Conservation (phyloP, 176 grass and related monocot genomes). For the Oryza rufipogon region DNA sequence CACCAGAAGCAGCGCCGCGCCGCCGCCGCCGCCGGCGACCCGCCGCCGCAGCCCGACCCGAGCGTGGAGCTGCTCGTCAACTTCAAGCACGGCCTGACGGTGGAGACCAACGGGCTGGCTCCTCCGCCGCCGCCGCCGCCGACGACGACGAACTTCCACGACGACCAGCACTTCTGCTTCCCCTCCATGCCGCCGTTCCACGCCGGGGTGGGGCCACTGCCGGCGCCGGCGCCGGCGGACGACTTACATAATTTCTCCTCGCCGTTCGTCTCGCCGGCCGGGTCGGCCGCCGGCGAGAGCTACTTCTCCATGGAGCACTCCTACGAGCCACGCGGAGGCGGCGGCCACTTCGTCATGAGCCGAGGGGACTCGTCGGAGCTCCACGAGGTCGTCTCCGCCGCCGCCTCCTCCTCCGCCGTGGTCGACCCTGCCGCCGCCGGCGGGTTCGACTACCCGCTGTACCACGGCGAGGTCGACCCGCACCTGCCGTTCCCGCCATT, state of each 20-base stretch:
- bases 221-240: too few species aligned
- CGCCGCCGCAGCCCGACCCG: not conserved
- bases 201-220: not conserved
- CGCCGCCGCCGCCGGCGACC: not conserved
- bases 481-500: not conserved
- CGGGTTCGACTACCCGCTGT: not conserved
- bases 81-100: constrained; percentile 52
- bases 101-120: constrained; percentile 26
- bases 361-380: constrained; percentile 53
- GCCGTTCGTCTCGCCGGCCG: constrained; percentile 29
- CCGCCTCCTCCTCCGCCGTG: not conserved
- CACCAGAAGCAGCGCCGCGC: constrained; percentile 34
- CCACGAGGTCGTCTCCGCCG: constrained; percentile 58
- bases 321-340: constrained; percentile 14
- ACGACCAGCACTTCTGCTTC: constrained; percentile 42
- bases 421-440: not conserved
- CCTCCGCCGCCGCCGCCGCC: rapidly evolving
- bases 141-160: not conserved
- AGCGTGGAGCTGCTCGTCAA: constrained; percentile 44
- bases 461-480: not conserved
- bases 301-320: constrained; percentile 44
- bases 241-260: constrained; percentile 46
- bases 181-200: constrained; percentile 16
- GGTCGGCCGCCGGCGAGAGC: constrained; percentile 30
- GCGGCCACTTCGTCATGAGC: not conserved